phyloP scores from a whole-genome alignment of 192 early-diverging fungal genomes.

The Mortierella claussenii region DNA sequence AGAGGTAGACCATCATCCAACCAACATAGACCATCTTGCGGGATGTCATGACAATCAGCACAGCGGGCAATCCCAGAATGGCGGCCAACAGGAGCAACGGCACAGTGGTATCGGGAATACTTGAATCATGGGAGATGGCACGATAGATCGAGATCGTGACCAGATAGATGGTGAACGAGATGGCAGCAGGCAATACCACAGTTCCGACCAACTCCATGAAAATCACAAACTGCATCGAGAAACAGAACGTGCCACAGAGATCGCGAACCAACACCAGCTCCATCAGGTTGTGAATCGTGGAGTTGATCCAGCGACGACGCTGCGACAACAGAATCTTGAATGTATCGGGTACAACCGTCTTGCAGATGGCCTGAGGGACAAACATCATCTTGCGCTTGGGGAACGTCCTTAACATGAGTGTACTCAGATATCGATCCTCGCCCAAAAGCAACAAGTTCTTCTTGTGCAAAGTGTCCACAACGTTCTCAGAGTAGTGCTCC shows the following conservation, averaged over 20 bases:
- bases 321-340: constrained; percentile 87
- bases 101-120: constrained; percentile 48
- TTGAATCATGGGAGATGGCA: constrained; percentile 20
- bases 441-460: constrained; percentile 95
- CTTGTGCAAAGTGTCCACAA: constrained; percentile 89
- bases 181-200: constrained; percentile 91
- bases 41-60: constrained; percentile 92
- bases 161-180: constrained; percentile 86
- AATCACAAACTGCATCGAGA: constrained; percentile 96
- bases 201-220: constrained; percentile 95
- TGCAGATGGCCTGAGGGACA: constrained; percentile 91
- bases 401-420: constrained; percentile 94
- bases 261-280: constrained; percentile 84
- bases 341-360: constrained; percentile 88
- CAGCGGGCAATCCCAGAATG: constrained; percentile 88
- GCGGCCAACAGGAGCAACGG: constrained; percentile 79
- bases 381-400: constrained; percentile 96
- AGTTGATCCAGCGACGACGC: constrained; percentile 95
- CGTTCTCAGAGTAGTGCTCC: constrained; percentile 86
- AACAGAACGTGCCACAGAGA: constrained; percentile 89
- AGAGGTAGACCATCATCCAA: constrained; percentile 92
- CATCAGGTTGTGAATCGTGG: constrained; percentile 88
- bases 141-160: constrained; percentile 56
- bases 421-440: constrained; percentile 95
- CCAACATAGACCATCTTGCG: constrained; percentile 84